These are phyloP conservation scores for Cyberlindnera mississippiensis DNA, from an alignment of 805 yeast species.

Conservation along the genomic window DNA sequence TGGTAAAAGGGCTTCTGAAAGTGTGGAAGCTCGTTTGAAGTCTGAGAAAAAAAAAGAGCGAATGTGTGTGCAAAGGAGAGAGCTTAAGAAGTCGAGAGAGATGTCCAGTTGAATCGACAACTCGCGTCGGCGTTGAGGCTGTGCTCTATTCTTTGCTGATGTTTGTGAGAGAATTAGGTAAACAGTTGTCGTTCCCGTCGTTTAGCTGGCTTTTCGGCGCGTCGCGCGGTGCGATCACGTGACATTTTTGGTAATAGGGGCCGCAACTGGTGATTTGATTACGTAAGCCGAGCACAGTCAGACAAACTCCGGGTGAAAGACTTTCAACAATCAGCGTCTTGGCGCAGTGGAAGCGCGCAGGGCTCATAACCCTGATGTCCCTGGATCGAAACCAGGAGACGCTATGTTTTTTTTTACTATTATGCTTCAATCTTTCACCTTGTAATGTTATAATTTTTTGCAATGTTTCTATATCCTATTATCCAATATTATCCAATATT, in stretches of 20 bases:
- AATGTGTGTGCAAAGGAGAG: no score
- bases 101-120: constrained; percentile 16
- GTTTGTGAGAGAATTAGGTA: constrained; percentile 1
- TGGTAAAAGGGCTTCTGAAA: no score
- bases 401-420: constrained; percentile 49
- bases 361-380: constrained; percentile 99
- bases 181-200: constrained; percentile 15
- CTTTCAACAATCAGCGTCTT: constrained; percentile 58
- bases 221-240: not conserved
- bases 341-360: constrained; percentile 99
- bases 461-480: no score
- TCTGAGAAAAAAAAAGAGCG: no score
- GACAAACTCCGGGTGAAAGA: not conserved
- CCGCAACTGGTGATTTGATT: no score
- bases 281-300: not conserved
- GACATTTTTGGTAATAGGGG: no score
- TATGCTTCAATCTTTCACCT: no score
- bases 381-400: constrained; percentile 95
- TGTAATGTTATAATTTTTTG: no score
- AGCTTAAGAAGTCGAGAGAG: constrained; percentile 1
- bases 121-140: constrained; percentile 13
- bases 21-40: not conserved
- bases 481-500: no score
- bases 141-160: not conserved
- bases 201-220: constrained; percentile 6